Evolutionary conservation across 108 stramenopile genomes (phyloP).

Genomic region (Cylindrotheca fusiformis): DNA sequence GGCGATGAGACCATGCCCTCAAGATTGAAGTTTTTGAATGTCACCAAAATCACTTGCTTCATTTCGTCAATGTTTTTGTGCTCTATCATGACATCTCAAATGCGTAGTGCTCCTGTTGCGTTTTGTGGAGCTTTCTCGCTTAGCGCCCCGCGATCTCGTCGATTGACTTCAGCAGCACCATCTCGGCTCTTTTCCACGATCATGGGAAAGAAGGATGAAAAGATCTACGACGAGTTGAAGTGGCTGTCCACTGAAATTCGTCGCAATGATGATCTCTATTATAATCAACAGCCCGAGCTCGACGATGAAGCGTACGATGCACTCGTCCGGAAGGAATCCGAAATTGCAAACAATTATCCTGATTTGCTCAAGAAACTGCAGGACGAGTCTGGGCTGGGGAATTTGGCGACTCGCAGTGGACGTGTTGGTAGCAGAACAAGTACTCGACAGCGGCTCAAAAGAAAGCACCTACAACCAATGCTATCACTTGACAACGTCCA

Average conservation of each 20-base stretch:
- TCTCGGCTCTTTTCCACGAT: too few species aligned
- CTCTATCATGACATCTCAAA: too few species aligned
- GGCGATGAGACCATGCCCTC: too few species aligned
- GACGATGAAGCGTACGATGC: conserved; percentile 84
- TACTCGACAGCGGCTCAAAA: conserved; percentile 36
- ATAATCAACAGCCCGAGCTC: conserved; percentile 17
- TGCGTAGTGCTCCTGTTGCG: too few species aligned
- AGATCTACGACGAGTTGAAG: conserved; percentile 51
- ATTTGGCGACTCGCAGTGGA: conserved; percentile 67
- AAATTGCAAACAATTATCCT: conserved; percentile 60
- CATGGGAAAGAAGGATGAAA: conserved; percentile 2
- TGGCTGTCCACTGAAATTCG: conserved; percentile 47
- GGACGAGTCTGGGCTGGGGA: conserved; percentile 59
- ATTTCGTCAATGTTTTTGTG: too few species aligned
- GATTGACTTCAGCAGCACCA: too few species aligned
- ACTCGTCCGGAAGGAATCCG: conserved; percentile 68
- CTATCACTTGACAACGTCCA: conserved; percentile 79
- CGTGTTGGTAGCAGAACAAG: conserved; percentile 49
- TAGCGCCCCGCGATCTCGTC: too few species aligned
- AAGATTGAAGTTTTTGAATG: too few species aligned
- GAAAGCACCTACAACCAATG: conserved; percentile 65
- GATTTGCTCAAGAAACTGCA: conserved; percentile 43
- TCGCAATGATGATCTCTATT: conserved; percentile 55
- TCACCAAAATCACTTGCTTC: too few species aligned
- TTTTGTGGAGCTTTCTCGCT: too few species aligned